Percentiles rank a stretch among this genome's conserved stretches.
phyloP scores from a whole-genome alignment of 257 asterid species.

The Nicotiana otophora region DNA sequence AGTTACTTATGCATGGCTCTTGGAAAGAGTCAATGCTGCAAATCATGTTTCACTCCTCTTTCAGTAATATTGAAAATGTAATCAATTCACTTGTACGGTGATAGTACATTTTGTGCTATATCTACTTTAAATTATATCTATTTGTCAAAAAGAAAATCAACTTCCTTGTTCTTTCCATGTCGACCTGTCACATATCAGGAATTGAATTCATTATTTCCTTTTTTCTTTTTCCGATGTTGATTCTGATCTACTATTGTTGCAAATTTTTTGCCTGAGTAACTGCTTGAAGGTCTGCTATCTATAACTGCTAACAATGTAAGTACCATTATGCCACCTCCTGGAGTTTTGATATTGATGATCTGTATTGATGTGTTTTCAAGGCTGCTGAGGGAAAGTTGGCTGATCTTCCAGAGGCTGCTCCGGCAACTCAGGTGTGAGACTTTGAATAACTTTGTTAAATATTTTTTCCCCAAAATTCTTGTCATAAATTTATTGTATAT shows the following conservation, averaged over 20 bases:
- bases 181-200: not conserved
- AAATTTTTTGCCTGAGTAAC: not conserved
- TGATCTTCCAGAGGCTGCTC: constrained; percentile 13
- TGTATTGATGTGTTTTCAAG: constrained; percentile 2
- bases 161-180: not conserved
- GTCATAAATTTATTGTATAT: not conserved
- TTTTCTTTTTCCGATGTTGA: not conserved
- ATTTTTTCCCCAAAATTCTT: not conserved
- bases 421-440: constrained; percentile 14
- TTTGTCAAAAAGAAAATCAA: not conserved
- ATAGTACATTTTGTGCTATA: not conserved
- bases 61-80: not conserved
- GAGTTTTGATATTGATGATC: not conserved
- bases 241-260: not conserved
- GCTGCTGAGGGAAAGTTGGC: constrained; percentile 14
- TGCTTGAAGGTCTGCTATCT: not conserved
- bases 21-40: not conserved
- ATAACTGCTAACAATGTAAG: not conserved
- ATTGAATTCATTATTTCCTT: not conserved
- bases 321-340: not conserved
- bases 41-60: not conserved
- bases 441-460: not conserved
- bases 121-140: not conserved
- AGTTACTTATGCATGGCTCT: not conserved
- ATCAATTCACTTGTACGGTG: not conserved